These are phyloP conservation scores for Phytophthora ramorum DNA, from an alignment of 352 stramenopile species.

Conservation along the genomic window DNA sequence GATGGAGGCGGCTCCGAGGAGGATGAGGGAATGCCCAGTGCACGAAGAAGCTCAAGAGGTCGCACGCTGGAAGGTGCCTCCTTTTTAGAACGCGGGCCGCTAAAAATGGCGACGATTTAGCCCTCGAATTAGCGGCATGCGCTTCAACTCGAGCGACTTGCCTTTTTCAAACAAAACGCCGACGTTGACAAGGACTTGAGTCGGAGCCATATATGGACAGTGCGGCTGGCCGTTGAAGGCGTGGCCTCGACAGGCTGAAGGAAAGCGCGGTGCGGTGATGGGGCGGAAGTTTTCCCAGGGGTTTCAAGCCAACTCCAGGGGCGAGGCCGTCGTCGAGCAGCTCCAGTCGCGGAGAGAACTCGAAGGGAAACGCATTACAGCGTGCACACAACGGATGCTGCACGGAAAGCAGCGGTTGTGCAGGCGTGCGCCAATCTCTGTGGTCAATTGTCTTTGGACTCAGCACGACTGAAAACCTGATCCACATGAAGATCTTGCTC, in stretches of 20 bases:
- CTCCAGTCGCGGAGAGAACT: background rate
- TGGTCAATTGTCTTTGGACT: constrained; percentile 19
- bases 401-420: constrained; percentile 24
- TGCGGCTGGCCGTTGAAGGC: constrained; percentile 10
- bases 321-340: constrained; percentile 11
- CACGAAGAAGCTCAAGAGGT: constrained; percentile 27
- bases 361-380: constrained; percentile 26
- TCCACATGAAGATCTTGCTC: background rate
- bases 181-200: constrained; percentile 2
- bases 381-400: constrained; percentile 12
- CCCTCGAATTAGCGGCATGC: constrained; percentile 11
- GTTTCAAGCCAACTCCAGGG: constrained; percentile 17
- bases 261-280: constrained; percentile 6
- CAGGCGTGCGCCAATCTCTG: constrained; percentile 11
- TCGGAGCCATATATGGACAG: constrained; percentile 20
- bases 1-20: background rate
- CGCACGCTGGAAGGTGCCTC: constrained; percentile 9
- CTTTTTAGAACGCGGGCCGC: constrained; percentile 26
- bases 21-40: background rate
- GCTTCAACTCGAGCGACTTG: constrained; percentile 3
- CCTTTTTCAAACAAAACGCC: constrained; percentile 1
- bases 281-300: constrained; percentile 29
- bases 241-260: constrained; percentile 15
- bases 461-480: background rate
- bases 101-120: constrained; percentile 25